Base-by-base conservation (phyloP, 305 asterid genomes). In the Solanum hybrid region DNA sequence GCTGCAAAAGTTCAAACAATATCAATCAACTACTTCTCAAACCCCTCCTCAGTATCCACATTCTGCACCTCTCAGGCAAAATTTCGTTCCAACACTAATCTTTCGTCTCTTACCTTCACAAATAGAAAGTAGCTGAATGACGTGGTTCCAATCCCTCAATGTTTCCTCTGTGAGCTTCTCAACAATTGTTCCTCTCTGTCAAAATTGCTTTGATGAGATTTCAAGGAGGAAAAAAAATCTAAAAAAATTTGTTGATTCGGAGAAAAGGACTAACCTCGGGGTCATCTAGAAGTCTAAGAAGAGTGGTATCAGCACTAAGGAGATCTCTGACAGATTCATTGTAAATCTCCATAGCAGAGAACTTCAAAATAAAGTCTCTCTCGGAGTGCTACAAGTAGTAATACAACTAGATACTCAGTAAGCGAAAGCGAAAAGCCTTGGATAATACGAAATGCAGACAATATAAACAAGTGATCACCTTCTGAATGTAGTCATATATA, bases 301-400 rank as follows among this genome's bases (percentile, higher is more conserved):
- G 99, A 90, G 95, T 90, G 87, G 71, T 89, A 24, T 97, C 99
- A 37, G 91, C 88, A 89, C 98, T 93, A 37, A 98, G 96, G 86
- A 98, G 99, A 92, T 98, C 99, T 90, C 99, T 78, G 6, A 98
- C 99, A 60, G 98, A 96, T 91, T 98, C 99, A 88, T 97, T 98
- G 91, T 98, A 96, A 34, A 98, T 96, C 92, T 98, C 99, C 95
- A 97, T 93, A 77, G 99, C 99, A 31, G 99, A 97, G 88, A 98
- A 98, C 91, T 96, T 98, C 93, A 96, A 88, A 75, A 92, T 93
- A 87, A 92, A 98, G 76, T 94, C 92, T 91, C 99, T 93, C 86
- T 93, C 96, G 1, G 91, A 88, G 86, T 95, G 96, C 99, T 98
- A 92, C 89, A 92, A 93, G 87, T n/a, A 51, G 71, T 87, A 46